Base-by-base conservation (phyloP, 306 rosid species). In the Phaseolus lunatus region DNA sequence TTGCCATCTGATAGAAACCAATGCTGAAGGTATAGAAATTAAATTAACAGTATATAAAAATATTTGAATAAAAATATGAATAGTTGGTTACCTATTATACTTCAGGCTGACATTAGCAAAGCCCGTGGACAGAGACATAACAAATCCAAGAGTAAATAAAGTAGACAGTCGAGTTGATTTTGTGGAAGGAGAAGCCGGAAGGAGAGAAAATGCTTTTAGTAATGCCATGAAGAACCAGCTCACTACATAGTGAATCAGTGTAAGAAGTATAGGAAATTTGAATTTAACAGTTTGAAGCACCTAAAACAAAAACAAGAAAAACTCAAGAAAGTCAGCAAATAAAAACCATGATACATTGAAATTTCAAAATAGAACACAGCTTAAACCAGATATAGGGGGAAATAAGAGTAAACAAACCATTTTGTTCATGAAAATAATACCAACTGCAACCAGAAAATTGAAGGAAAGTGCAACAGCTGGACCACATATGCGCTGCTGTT, bases 1-100 rank as follows among this genome's bases (percentile, higher is more conserved):
- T 93, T 59, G 97, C 90, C 98, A 93, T 93, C 92, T 93, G 97
- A 88, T 91, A 93, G 78, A 93, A 93, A 67, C 98, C 98, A 82
- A 93, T 90, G 83, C 98, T 91, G 98, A 64, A 86, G 84, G 84
- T 58, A 77, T 1, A 65, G 85, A 76, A 48, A 84, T 80, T 65
- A 84, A 83, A 70, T 23, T 78, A 48, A 70, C 82, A 27, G 71
- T 54, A 27, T 50, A 26, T 48, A 63, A 78, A 68, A 20, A 44
- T 70, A 43, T 14, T 41, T 27, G 18, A 59, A 54, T 61, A 82
- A 78, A 49, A 78, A 81, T 49, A 45, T 64, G 57, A 71, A 29
- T 10, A 64, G 71, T 41, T 56, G 53, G 84, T 74, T 81, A 93
- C 98, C 98, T 91, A 68, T 93, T 93, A 73, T 89, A 89, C 86